Conservation (phyloP, 352 stramenopile genomes). For the Paralagenidium karlingii region DNA sequence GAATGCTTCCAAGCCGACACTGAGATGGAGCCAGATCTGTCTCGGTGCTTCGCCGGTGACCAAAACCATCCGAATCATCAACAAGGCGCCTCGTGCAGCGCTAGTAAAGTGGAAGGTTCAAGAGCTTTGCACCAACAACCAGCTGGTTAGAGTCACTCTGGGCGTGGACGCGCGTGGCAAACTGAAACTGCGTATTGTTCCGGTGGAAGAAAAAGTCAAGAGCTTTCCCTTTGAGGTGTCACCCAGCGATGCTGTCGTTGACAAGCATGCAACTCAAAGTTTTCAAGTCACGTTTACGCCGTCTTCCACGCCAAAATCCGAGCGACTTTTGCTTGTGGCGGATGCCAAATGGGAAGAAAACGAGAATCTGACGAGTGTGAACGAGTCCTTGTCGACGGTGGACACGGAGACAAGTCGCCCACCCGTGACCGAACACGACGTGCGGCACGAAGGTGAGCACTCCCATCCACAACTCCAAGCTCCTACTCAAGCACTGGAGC, state of each 20-base stretch:
- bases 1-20: conserved; percentile 7
- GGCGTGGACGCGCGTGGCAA: conserved; percentile 30
- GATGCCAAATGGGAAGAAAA: conserved; percentile 52
- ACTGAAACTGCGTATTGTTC: conserved; percentile 28
- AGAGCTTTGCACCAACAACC: conserved; percentile 27
- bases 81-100: conserved; percentile 43
- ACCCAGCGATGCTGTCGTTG: conserved; percentile 7
- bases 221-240: conserved; percentile 22
- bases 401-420: no score
- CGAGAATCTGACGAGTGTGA: no score
- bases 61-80: conserved; percentile 42
- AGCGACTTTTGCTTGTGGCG: conserved; percentile 35
- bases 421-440: no score
- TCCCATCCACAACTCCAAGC: no score
- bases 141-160: conserved; percentile 39
- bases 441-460: no score
- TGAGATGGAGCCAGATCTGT: conserved; percentile 35
- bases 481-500: no score
- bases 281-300: conserved; percentile 48
- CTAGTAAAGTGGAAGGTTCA: conserved; percentile 45
- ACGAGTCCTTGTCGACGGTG: no score
- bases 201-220: conserved; percentile 11
- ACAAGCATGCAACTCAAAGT: conserved; percentile 17
- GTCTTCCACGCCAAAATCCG: conserved; percentile 3
- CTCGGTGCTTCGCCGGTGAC: conserved; percentile 24